These are phyloP conservation scores for Phaeosphaeria sp. DNA, from an alignment of 2,329 filamentous ascomycete genomes.

Conservation along the genomic window DNA sequence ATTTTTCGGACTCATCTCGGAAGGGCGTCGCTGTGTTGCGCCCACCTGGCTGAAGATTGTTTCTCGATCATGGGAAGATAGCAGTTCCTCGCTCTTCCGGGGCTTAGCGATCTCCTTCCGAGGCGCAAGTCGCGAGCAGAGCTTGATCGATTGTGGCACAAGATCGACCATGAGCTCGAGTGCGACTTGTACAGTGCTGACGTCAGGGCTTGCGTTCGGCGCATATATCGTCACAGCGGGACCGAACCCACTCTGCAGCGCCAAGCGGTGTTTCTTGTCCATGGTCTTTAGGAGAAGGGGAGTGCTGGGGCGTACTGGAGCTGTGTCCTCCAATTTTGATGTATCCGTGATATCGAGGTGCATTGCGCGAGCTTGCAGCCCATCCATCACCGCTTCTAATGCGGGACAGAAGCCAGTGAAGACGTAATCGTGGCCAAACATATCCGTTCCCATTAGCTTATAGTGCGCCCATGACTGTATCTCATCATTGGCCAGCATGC, in stretches of 20 bases:
- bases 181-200: conserved; percentile 4
- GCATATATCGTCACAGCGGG: neutral
- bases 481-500: conserved; percentile 8
- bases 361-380: conserved; percentile 1
- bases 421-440: conserved; percentile 8
- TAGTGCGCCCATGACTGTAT: conserved; percentile 6
- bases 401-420: conserved; percentile 5
- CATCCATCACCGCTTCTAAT: conserved; percentile 3
- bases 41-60: neutral
- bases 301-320: neutral
- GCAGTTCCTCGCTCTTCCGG: neutral
- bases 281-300: conserved; percentile 4
- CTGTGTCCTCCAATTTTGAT: neutral
- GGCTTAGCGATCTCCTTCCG: neutral
- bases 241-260: neutral
- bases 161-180: neutral
- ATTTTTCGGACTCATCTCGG: neutral
- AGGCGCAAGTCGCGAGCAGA: conserved; percentile 2
- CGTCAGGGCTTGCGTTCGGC: neutral
- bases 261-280: conserved; percentile 3
- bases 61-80: neutral
- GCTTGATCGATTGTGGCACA: neutral
- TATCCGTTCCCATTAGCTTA: conserved; percentile 7
- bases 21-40: neutral
- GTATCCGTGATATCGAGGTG: neutral